Conservation (phyloP, 768 basidiomycete species). For the Boletales sp. region DNA sequence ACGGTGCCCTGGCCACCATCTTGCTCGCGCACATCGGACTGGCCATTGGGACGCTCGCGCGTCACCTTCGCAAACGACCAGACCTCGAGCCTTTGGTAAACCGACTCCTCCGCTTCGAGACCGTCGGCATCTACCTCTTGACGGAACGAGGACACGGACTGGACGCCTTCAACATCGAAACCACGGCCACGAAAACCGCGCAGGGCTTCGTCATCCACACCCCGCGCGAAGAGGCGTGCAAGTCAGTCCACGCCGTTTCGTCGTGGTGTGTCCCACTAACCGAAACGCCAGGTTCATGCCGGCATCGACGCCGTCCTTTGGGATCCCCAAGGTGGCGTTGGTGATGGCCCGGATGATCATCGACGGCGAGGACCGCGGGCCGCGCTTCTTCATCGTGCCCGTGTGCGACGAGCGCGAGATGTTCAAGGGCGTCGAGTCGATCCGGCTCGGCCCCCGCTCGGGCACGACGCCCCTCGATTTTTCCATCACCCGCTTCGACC, state of each 20-base stretch:
- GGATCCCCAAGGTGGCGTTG: conserved; percentile 50
- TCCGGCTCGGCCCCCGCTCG: conserved; percentile 46
- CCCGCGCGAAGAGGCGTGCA: conserved; percentile 54
- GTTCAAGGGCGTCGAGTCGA: conserved; percentile 49
- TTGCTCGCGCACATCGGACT: conserved; percentile 51
- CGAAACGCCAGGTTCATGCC: conserved; percentile 50
- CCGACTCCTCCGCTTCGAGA: conserved; percentile 48
- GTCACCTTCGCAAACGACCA: conserved; percentile 45
- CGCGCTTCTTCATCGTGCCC: conserved; percentile 53
- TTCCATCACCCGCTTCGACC: conserved; percentile 52
- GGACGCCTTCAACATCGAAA: conserved; percentile 58
- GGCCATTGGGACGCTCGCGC: conserved; percentile 49
- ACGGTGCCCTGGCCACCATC: conserved; percentile 52
- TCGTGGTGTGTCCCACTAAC: not conserved
- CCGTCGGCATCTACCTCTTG: conserved; percentile 50
- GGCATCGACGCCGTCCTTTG: conserved; percentile 49
- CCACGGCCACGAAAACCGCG: conserved; percentile 49
- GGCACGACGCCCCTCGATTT: conserved; percentile 55
- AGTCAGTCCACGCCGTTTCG: conserved; percentile 33
- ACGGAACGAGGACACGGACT: conserved; percentile 58
- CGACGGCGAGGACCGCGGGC: conserved; percentile 46
- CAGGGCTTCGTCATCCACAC: conserved; percentile 54
- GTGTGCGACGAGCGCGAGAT: conserved; percentile 52
- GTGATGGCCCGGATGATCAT: conserved; percentile 58
- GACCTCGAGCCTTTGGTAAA: conserved; percentile 49